Conservation (phyloP, 2,329 filamentous ascomycete species). For the Ophiostoma sp. region DNA sequence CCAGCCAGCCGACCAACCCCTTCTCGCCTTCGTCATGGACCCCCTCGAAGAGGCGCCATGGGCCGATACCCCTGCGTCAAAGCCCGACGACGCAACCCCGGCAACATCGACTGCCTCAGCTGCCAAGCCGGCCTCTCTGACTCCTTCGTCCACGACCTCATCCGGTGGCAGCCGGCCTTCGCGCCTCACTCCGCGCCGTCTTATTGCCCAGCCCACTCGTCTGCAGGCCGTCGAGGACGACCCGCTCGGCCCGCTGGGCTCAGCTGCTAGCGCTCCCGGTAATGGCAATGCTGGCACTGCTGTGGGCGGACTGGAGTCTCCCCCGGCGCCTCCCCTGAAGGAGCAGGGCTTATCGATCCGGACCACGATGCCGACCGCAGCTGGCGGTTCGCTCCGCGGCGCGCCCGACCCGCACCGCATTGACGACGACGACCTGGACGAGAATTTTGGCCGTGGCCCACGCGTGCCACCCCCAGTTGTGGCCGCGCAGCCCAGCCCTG, state of each 20-base stretch:
- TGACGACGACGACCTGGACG: slow-evolving; percentile 63
- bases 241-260: slow-evolving; percentile 68
- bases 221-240: slow-evolving; percentile 72
- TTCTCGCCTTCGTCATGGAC: slow-evolving; percentile 38
- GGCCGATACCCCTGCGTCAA: slow-evolving; percentile 41
- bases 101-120: slow-evolving; percentile 31
- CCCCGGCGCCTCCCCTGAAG: slow-evolving; percentile 64
- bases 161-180: slow-evolving; percentile 37
- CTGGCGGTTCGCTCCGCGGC: slow-evolving; percentile 34
- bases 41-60: slow-evolving; percentile 49
- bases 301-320: slow-evolving; percentile 35
- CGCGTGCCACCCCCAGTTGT: slow-evolving; percentile 63
- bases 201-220: slow-evolving; percentile 69
- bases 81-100: slow-evolving; percentile 27
- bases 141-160: slow-evolving; percentile 29
- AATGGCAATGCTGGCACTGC: slow-evolving; percentile 23
- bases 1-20: not conserved
- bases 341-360: slow-evolving; percentile 57
- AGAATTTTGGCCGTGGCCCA: slow-evolving; percentile 46
- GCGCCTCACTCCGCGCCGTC: slow-evolving; percentile 50
- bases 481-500: slow-evolving; percentile 48
- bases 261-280: slow-evolving; percentile 29
- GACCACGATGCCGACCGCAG: slow-evolving; percentile 47
- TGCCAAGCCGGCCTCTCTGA: slow-evolving; percentile 29
- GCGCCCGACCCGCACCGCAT: slow-evolving; percentile 58